phyloP scores from a whole-genome alignment of 108 stramenopile genomes.

The Nitzschia inconspicua region DNA sequence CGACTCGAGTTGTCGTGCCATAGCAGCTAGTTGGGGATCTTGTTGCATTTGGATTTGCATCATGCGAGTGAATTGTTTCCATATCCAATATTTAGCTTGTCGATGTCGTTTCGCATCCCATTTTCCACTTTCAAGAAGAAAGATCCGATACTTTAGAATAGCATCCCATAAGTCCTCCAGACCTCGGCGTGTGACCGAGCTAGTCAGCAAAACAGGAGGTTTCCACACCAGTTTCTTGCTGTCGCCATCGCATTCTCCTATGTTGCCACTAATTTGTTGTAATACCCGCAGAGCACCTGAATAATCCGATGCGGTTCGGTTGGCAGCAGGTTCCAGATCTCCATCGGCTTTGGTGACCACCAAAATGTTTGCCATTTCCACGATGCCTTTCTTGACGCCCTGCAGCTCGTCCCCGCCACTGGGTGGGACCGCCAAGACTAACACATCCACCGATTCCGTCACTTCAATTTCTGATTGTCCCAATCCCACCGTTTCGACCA shows the following conservation, averaged over 20 bases:
- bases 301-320: slow-evolving; percentile 72
- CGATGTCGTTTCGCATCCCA: slow-evolving; percentile 42
- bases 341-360: slow-evolving; percentile 98
- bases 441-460: slow-evolving; percentile 83
- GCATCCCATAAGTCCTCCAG: slow-evolving; percentile 56
- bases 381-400: slow-evolving; percentile 96
- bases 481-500: slow-evolving; percentile 97
- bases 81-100: slow-evolving; percentile 82
- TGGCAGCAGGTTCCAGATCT: slow-evolving; percentile 50
- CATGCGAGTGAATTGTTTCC: slow-evolving; percentile 45
- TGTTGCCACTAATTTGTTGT: slow-evolving; percentile 12
- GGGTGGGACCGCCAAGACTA: slow-evolving; percentile 89
- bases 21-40: slow-evolving; percentile 29
- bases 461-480: slow-evolving; percentile 95
- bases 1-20: slow-evolving; percentile 32
- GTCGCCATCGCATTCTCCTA: background rate
- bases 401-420: slow-evolving; percentile 96
- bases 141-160: slow-evolving; percentile 38
- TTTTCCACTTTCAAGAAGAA: slow-evolving; percentile 33
- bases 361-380: slow-evolving; percentile 93
- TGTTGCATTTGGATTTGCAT: slow-evolving; percentile 31
- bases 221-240: slow-evolving; percentile 10
- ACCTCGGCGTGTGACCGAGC: slow-evolving; percentile 53
- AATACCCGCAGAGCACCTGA: slow-evolving; percentile 58
- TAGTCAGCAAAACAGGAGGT: slow-evolving; percentile 60